Conservation (phyloP, 2,329 filamentous ascomycete genomes). For the Talaromyces sp. region DNA sequence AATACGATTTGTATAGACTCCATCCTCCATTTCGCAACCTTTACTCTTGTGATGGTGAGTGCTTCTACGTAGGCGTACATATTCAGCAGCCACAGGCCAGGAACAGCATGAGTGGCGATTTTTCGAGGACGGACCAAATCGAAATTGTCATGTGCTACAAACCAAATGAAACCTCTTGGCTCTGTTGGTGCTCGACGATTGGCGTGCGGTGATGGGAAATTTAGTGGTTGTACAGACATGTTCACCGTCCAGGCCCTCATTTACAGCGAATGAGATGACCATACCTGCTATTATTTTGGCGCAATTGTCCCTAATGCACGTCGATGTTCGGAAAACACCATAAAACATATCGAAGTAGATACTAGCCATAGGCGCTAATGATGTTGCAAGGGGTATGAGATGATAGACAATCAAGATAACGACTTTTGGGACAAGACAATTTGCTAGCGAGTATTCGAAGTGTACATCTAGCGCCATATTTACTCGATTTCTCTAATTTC, state of each 20-base stretch:
- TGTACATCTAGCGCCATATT: background rate
- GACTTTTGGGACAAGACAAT: background rate
- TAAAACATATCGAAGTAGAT: background rate
- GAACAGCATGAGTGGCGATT: background rate
- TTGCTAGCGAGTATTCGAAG: background rate
- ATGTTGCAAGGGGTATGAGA: conserved; percentile 5
- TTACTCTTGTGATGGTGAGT: background rate
- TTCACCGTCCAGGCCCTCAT: background rate
- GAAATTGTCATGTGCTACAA: background rate
- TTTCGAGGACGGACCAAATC: background rate
- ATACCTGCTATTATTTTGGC: conserved; percentile 2
- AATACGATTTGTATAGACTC: background rate
- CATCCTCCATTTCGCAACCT: background rate
- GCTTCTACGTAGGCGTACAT: background rate
- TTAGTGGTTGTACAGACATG: background rate
- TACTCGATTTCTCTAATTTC: background rate
- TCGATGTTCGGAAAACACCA: background rate
- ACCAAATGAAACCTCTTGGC: conserved; percentile 10
- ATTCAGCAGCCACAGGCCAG: background rate
- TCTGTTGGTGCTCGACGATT: background rate
- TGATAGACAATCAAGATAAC: conserved; percentile 1
- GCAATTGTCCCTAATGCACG: background rate
- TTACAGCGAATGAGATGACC: conserved; percentile 1
- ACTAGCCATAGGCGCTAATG: background rate
- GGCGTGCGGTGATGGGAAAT: background rate